Evolutionary conservation across 805 yeast species (phyloP).

Genomic region (Wickerhamiella cacticola): DNA sequence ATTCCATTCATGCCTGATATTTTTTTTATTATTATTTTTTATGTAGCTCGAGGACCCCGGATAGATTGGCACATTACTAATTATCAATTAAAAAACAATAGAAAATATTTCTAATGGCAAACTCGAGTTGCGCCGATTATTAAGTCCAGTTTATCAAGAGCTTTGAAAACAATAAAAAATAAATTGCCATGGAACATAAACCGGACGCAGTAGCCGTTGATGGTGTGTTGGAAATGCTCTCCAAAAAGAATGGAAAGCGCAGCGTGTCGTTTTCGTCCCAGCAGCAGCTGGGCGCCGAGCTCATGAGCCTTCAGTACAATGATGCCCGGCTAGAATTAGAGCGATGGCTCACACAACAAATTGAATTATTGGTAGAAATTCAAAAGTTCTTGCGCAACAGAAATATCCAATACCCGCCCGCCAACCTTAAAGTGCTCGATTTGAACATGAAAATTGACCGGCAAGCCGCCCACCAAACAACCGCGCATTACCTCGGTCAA

Average conservation of each 20-base stretch:
- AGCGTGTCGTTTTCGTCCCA: conserved; percentile 25
- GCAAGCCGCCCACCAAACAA: conserved; percentile 52
- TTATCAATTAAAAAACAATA: no score
- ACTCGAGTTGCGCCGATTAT: no score
- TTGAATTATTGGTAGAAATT: conserved; percentile 24
- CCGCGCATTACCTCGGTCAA: conserved; percentile 56
- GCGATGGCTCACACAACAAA: conserved; percentile 30
- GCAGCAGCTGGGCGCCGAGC: conserved; percentile 39
- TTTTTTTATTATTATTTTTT: not conserved
- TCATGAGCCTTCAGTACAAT: conserved; percentile 67
- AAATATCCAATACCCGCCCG: conserved; percentile 12
- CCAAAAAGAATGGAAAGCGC: conserved; percentile 16
- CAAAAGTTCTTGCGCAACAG: conserved; percentile 17
- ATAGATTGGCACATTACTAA: no score
- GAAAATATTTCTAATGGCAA: not conserved
- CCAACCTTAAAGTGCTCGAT: conserved; percentile 46
- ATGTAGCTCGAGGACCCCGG: no score
- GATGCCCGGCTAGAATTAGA: conserved; percentile 55
- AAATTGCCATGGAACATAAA: conserved; percentile 13
- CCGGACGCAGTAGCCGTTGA: conserved; percentile 25
- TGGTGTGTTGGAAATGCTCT: conserved; percentile 20
- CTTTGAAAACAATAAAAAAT: no score
- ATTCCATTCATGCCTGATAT: conserved; percentile 65
- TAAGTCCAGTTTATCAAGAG: no score
- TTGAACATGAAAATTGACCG: conserved; percentile 37